A percentile compares a stretch with the other conserved stretches of the same genome.
Evolutionary conservation across 352 stramenopile species (phyloP).

Genomic region (Phytopythium aichiense): DNA sequence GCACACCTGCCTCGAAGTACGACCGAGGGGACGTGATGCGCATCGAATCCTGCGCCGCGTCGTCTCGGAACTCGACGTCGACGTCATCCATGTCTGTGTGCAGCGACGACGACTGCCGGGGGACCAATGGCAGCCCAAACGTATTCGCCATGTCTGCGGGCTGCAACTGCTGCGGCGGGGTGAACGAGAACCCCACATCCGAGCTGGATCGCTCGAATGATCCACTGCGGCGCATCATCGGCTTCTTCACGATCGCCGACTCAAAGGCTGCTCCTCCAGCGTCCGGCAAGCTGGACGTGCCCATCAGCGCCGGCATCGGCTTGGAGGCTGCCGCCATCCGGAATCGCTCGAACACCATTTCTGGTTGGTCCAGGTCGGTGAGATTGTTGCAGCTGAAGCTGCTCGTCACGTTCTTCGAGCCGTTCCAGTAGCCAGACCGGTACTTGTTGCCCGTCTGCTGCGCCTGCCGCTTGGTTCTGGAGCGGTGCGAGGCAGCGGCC

Average conservation of each 20-base stretch:
- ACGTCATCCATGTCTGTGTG: conserved; percentile 32
- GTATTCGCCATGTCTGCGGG: conserved; percentile 29
- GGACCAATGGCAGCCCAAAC: conserved; percentile 20
- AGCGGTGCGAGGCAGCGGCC: conserved; percentile 55
- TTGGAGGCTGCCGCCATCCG: conserved; percentile 4
- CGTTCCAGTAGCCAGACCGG: conserved; percentile 70
- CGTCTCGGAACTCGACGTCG: conserved; percentile 12
- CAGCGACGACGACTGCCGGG: conserved; percentile 15
- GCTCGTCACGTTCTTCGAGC: conserved; percentile 64
- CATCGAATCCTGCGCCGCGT: conserved; percentile 12
- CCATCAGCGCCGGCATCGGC: conserved; percentile 15
- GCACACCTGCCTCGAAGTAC: conserved; percentile 54
- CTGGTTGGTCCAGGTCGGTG: conserved; percentile 52
- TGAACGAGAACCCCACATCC: conserved; percentile 13
- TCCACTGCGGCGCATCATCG: conserved; percentile 42
- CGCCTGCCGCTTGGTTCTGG: conserved; percentile 38
- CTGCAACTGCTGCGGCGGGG: conserved; percentile 28
- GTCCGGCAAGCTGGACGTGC: neutral
- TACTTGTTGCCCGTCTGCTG: conserved; percentile 29
- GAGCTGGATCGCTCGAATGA: conserved; percentile 39
- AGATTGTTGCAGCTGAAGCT: conserved; percentile 84
- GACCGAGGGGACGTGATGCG: conserved; percentile 59
- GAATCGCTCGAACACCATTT: conserved; percentile 33
- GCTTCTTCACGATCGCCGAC: neutral
- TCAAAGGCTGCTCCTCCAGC: neutral